Conservation (phyloP, 352 stramenopile species). For the Aphanomyces invadans region DNA sequence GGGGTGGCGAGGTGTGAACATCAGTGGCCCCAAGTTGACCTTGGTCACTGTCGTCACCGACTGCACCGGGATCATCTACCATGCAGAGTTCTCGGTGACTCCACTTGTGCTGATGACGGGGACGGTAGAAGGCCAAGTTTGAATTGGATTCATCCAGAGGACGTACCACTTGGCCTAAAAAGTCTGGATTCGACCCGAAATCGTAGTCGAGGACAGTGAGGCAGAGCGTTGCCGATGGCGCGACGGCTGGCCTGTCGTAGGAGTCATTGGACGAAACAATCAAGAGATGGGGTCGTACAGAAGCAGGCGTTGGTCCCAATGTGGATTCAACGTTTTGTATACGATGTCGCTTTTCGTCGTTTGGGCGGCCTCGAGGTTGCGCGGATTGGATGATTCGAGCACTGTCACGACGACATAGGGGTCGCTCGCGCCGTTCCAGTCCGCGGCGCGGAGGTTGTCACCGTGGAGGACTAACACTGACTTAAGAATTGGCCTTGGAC, state of each 20-base stretch:
- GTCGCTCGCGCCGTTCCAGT: constrained; percentile 17
- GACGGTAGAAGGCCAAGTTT: too few relatives aligned
- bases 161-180: constrained; percentile 22
- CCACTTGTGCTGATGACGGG: too few relatives aligned
- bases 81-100: too few relatives aligned
- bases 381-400: neutral
- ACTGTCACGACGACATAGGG: constrained; percentile 14
- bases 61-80: constrained; percentile 5
- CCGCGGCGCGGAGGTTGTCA: neutral
- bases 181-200: constrained; percentile 20
- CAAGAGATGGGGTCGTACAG: neutral
- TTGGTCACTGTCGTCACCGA: neutral
- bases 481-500: neutral
- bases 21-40: constrained; percentile 1
- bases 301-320: constrained; percentile 5
- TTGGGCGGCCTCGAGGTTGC: neutral
- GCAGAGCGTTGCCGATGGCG: neutral
- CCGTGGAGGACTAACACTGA: neutral
- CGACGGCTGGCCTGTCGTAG: neutral
- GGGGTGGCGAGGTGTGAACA: constrained; percentile 4
- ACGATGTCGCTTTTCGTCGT: constrained; percentile 12
- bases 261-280: neutral
- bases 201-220: constrained; percentile 21
- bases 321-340: constrained; percentile 10
- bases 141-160: too few relatives aligned